phyloP scores from a whole-genome alignment of 345 rosid species.

The Cochlearia excelsa region DNA sequence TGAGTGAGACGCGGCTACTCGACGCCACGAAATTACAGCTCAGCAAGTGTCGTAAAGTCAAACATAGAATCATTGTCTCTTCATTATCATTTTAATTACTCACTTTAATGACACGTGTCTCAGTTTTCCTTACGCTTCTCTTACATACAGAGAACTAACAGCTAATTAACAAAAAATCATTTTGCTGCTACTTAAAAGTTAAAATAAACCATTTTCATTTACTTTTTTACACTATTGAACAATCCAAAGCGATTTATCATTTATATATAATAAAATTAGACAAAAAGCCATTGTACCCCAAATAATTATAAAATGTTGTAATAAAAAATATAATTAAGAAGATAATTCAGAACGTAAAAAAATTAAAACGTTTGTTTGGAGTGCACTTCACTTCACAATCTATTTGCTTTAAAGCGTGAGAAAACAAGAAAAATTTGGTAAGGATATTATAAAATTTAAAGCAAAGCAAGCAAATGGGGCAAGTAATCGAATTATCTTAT shows the following conservation, averaged over 20 bases:
- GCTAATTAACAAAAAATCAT: background rate
- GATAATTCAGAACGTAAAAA: background rate
- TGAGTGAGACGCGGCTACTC: slow-evolving; percentile 33
- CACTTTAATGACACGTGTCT: slow-evolving; percentile 19
- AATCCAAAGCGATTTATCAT: no score
- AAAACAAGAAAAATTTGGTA: slow-evolving; percentile 2
- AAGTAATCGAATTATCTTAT: slow-evolving; percentile 16
- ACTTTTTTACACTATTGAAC: no score
- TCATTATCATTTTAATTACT: no score
- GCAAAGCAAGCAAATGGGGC: slow-evolving; percentile 15
- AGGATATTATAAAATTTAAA: slow-evolving; percentile 22
- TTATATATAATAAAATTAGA: background rate
- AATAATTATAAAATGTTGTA: background rate
- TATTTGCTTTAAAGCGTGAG: slow-evolving; percentile 1
- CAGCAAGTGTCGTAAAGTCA: slow-evolving; percentile 19
- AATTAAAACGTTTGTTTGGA: slow-evolving; percentile 15
- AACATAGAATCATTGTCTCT: slow-evolving; percentile 31
- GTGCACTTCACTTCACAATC: slow-evolving; percentile 24
- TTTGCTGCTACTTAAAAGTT: slow-evolving; percentile 3
- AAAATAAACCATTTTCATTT: no score
- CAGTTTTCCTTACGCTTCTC: background rate
- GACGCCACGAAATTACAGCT: slow-evolving; percentile 29
- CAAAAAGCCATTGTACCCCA: background rate
- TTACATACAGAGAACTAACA: slow-evolving; percentile 13
- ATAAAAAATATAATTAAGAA: background rate